Evolutionary conservation across 1,284 basidiomycete genomes (phyloP), one percentile per base, ranked within the genome.

Genomic region (Vanrija pseudolonga): DNA sequence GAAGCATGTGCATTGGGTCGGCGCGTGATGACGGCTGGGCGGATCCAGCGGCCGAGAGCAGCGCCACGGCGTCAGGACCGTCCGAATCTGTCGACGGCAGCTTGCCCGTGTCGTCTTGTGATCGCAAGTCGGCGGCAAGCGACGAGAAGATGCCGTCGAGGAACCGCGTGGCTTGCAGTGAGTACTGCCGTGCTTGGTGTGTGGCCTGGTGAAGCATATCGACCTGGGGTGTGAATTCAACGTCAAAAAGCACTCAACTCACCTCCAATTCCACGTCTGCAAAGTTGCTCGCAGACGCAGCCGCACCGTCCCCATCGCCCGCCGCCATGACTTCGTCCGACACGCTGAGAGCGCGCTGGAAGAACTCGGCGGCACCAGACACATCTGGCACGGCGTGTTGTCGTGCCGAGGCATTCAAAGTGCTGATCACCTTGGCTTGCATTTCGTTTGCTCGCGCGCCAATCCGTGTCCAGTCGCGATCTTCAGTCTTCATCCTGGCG

Each of bases 81-180:
- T 54, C 51, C 15, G 65, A 59, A 22, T 51, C 56, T 32, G 59
- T 55, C 4, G 58, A 46, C 7, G 56, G 57, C 11, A 45, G 50
- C n/a, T 59, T 47, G 40, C 56, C 57, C 11, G 32, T 32, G 32
- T 32, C 32, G 24, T 73, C 69, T 18, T 69, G 65, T 8, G 63
- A 55, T 2, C 71, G 68, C 3, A 78, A 57, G 41, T 75, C 72
- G 3, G 64, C 56, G 0, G 72, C 60, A 9, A 78, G 69, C 0
- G 71, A 66, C 7, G 71, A 61, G 56, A 76, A 78, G 38, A 77
- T 71, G 14, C 74, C 72, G 53, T 78, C 74, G 37, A 77, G 61
- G 63, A 78, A 74, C 17, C 68, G 63, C 8, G 64, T 62, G 2
- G 73, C 63, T 57, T 73, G 72, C 8, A 62, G 53, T 4, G 71